These are phyloP conservation scores for Bonia amplexicaulis DNA, from an alignment of 176 grass and related monocot genomes.

Conservation along the genomic window DNA sequence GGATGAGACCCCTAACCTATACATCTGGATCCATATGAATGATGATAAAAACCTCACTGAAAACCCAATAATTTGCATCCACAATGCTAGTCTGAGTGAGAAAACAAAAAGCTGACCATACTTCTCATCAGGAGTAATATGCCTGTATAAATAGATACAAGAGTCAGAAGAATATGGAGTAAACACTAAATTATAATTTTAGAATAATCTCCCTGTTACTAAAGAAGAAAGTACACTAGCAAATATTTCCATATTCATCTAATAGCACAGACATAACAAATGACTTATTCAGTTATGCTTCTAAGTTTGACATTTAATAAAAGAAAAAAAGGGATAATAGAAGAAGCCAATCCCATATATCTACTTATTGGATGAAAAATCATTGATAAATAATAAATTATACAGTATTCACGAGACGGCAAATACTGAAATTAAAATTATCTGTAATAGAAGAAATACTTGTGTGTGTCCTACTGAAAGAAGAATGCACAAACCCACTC, in stretches of 20 bases:
- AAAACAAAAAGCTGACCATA: conserved; percentile 69
- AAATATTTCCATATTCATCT: conserved; percentile 1
- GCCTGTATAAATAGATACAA: conserved; percentile 48
- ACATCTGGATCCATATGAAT: conserved; percentile 97
- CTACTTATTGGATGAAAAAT: neutral
- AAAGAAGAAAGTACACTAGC: neutral
- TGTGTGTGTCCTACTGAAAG: neutral
- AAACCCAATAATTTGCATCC: conserved; percentile 99
- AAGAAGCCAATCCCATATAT: neutral
- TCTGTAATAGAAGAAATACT: neutral
- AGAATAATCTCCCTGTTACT: neutral
- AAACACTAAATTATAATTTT: neutral
- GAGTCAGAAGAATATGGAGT: neutral
- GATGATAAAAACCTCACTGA: conserved; percentile 94
- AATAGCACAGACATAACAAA: neutral
- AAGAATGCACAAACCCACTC: neutral
- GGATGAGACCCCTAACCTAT: conserved; percentile 69
- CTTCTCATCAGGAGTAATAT: conserved; percentile 72
- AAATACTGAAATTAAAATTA: neutral
- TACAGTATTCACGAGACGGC: neutral
- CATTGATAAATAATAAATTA: neutral
- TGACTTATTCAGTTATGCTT: neutral
- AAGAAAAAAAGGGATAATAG: neutral
- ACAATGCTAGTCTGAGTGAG: conserved; percentile 82
- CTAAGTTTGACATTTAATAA: neutral